Evolutionary conservation across 768 basidiomycete genomes (phyloP).

Genomic region (Leccinum rimulosum): DNA sequence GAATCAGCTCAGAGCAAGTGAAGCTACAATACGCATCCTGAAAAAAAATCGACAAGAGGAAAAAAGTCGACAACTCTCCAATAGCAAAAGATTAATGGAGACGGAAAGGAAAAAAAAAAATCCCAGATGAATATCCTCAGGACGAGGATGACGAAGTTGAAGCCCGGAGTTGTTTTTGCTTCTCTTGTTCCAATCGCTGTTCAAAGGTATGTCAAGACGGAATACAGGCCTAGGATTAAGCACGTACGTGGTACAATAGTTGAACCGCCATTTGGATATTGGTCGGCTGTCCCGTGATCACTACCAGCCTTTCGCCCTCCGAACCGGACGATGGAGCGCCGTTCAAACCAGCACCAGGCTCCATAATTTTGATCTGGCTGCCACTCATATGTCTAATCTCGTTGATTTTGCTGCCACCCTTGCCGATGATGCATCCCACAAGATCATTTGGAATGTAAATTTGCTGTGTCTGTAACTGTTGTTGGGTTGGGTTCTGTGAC

Average conservation of each 20-base stretch:
- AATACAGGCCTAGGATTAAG: not conserved
- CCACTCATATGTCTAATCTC: slow-evolving; percentile 95
- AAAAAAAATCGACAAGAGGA: not conserved
- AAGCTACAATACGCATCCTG: slow-evolving; percentile 2
- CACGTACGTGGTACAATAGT: slow-evolving; percentile 77
- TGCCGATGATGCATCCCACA: slow-evolving; percentile 97
- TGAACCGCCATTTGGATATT: slow-evolving; percentile 98
- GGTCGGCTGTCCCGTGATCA: slow-evolving; percentile 91
- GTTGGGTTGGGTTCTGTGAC: slow-evolving; percentile 59
- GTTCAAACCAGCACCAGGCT: slow-evolving; percentile 81
- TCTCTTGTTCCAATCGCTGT: slow-evolving; percentile 85
- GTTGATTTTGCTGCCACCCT: slow-evolving; percentile 98
- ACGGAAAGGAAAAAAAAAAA: not conserved
- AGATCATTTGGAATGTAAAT: slow-evolving; percentile 98
- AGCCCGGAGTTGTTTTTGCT: slow-evolving; percentile 71
- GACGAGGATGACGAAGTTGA: slow-evolving; percentile 30
- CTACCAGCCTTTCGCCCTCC: slow-evolving; percentile 90
- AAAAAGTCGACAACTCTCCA: not conserved
- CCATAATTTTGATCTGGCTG: slow-evolving; percentile 98
- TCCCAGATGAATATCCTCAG: slow-evolving; percentile 15
- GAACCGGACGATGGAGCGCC: slow-evolving; percentile 71
- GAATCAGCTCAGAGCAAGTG: not conserved
- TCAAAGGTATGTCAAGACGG: slow-evolving; percentile 9
- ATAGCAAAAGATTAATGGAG: not conserved
- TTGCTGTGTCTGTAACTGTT: slow-evolving; percentile 90